Percentiles rank a stretch among this genome's conserved stretches.
Evolutionary conservation across 352 stramenopile species (phyloP).

Genomic region (Pythium oligandrum): DNA sequence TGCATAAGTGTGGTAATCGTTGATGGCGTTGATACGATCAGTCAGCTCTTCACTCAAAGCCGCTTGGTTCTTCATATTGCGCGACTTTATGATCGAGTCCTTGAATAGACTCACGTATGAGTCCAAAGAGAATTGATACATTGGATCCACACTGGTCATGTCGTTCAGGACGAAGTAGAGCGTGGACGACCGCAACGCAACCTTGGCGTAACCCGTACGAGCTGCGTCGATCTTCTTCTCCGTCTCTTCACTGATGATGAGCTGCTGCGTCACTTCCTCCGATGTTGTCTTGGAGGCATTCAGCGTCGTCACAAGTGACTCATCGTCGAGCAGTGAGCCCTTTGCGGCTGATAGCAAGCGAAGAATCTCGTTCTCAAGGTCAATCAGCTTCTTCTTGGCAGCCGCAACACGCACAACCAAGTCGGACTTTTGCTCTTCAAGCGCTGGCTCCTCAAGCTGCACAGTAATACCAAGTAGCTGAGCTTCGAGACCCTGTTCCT

Average conservation of each 20-base stretch:
- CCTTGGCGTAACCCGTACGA: constrained; percentile 91
- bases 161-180: constrained; percentile 96
- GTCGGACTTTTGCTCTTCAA: constrained; percentile 95
- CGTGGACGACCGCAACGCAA: constrained; percentile 91
- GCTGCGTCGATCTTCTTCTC: constrained; percentile 94
- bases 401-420: constrained; percentile 87
- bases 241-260: constrained; percentile 92
- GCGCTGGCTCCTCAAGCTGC: constrained; percentile 90
- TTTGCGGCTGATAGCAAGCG: constrained; percentile 88
- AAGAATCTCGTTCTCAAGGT: constrained; percentile 95
- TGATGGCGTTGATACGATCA: constrained; percentile 90
- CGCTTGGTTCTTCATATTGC: constrained; percentile 75
- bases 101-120: constrained; percentile 95
- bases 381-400: constrained; percentile 93
- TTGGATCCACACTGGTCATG: constrained; percentile 93
- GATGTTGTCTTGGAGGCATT: constrained; percentile 94
- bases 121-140: constrained; percentile 97
- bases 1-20: constrained; percentile 93
- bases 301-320: constrained; percentile 92
- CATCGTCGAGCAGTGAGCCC: constrained; percentile 92
- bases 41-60: constrained; percentile 80
- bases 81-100: constrained; percentile 87
- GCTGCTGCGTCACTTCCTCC: constrained; percentile 90
- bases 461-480: constrained; percentile 94
- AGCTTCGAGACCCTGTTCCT: constrained; percentile 91